Conservation (phyloP, 371 early-diverging fungal species). For the Mucor piriformis region DNA sequence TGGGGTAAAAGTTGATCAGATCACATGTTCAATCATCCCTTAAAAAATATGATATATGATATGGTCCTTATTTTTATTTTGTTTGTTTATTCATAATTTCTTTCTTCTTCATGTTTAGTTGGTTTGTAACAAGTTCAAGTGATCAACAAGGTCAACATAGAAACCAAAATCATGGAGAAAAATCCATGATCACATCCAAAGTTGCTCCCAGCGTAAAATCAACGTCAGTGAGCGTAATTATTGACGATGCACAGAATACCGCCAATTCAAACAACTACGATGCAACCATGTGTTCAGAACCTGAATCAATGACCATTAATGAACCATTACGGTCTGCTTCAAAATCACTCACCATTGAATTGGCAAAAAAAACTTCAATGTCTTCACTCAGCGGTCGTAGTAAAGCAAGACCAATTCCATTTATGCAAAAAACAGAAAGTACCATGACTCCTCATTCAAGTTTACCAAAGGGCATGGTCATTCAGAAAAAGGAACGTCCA, state of each 20-base stretch:
- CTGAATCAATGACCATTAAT: not conserved
- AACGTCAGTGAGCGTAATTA: conserved; percentile 25
- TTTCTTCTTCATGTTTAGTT: conserved; percentile 2
- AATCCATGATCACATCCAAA: conserved; percentile 12
- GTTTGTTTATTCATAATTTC: not conserved
- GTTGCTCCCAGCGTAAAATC: conserved; percentile 24
- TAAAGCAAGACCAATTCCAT: not conserved
- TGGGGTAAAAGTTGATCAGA: not conserved
- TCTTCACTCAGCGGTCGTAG: not conserved
- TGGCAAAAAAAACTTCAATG: conserved; percentile 16
- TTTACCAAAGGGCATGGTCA: conserved; percentile 1
- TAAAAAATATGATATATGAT: not conserved
- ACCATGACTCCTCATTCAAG: conserved; percentile 4
- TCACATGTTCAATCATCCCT: not conserved
- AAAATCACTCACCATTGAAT: conserved; percentile 16
- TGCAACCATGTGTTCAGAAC: not conserved
- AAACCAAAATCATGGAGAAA: not conserved
- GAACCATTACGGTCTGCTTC: conserved; percentile 20
- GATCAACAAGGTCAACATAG: not conserved
- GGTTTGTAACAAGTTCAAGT: conserved; percentile 1
- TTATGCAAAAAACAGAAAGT: conserved; percentile 9
- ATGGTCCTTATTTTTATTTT: not conserved
- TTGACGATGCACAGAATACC: conserved; percentile 10
- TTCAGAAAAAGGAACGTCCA: conserved; percentile 1
- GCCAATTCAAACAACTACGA: not conserved